Percentiles rank a stretch among this genome's conserved stretches.
phyloP scores from a whole-genome alignment of 164 flowering plant species.

The Magnolia changhungtana region DNA sequence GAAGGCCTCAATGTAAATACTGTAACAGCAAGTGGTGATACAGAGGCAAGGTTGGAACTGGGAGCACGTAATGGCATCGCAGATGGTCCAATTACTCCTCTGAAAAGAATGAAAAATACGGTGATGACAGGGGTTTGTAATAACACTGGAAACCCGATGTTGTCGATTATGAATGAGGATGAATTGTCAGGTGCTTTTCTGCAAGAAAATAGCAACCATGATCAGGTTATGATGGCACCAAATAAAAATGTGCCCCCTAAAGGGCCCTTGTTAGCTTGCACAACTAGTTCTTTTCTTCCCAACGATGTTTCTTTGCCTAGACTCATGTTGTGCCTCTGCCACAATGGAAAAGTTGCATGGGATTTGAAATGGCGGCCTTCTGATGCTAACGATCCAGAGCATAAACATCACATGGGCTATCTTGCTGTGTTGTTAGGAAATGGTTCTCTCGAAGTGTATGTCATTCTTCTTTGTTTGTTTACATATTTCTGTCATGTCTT shows the following conservation, averaged over 20 bases:
- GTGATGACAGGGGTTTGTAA: constrained; percentile 6
- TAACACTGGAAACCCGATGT: constrained; percentile 9
- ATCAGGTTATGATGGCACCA: constrained; percentile 8
- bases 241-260: constrained; percentile 2
- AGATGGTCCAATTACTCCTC: constrained; percentile 11
- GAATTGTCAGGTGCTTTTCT: constrained; percentile 9
- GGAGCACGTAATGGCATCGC: constrained; percentile 10
- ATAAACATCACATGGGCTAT: constrained; percentile 68
- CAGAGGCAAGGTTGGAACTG: constrained; percentile 4
- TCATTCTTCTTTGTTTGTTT: constrained; percentile 10
- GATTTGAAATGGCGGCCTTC: constrained; percentile 91
- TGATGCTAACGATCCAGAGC: constrained; percentile 22
- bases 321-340: constrained; percentile 72
- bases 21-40: neutral
- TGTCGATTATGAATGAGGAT: constrained; percentile 10
- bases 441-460: constrained; percentile 97
- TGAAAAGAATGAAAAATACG: constrained; percentile 18
- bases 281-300: constrained; percentile 26
- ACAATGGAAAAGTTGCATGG: constrained; percentile 97
- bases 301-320: constrained; percentile 59
- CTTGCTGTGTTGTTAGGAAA: constrained; percentile 92
- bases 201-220: constrained; percentile 12
- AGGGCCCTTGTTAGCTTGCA: constrained; percentile 12
- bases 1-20: neutral
- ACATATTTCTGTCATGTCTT: neutral